Base-by-base conservation (phyloP, 2,329 filamentous ascomycete species). In the Fusarium keratoplasticum region DNA sequence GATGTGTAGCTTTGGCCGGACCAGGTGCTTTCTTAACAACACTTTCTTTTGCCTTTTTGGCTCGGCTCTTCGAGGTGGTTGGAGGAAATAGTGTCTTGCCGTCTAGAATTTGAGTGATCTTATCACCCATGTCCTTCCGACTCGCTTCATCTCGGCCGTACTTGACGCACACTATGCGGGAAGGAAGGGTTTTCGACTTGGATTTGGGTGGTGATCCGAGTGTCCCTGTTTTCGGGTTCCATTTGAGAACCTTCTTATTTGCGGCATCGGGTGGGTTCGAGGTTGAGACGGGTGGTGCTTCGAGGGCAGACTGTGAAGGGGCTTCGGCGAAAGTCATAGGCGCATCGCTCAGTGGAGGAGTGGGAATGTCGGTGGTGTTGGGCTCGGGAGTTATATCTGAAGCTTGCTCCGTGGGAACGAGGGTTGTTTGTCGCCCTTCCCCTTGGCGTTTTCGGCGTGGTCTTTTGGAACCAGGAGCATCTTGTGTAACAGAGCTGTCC, bases 101-200 rank as follows among this genome's bases (percentile, higher is more conserved):
- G 22, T 78, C 75, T 14, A 95, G 80, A 27, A 97, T 93, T 6
- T 87, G 84, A 27, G 91, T 83, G 65, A 97, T 93, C 72, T 86
- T 87, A 10, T 86, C 80, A 0, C 91, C 93, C 31, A 94, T 80
- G 0, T 82, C 82, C 35, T 81, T 77, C 42, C 87, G 86, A 42
- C 82, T 83, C 31, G 79, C 80, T 8, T 83, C 79, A 65, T 89
- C 87, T 6, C 76, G 78, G 2, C 88, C 89, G 77, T 96, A 96
- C 69, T 83, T 86, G 35, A 95, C 86, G 14, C 83, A 82, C 3
- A 91, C 87, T 6, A 93, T 68, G 25, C 81, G 81, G 6, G 82
- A 79, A 42, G 84, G 83, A 18, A 62, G 70, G 7, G 25, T 67
- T 27, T 72, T 79, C 2, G 79, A 77, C 74, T 90, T 93, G 5